These are phyloP conservation scores for Globisporangium irregulare DNA, from an alignment of 352 stramenopile species.

Conservation along the genomic window DNA sequence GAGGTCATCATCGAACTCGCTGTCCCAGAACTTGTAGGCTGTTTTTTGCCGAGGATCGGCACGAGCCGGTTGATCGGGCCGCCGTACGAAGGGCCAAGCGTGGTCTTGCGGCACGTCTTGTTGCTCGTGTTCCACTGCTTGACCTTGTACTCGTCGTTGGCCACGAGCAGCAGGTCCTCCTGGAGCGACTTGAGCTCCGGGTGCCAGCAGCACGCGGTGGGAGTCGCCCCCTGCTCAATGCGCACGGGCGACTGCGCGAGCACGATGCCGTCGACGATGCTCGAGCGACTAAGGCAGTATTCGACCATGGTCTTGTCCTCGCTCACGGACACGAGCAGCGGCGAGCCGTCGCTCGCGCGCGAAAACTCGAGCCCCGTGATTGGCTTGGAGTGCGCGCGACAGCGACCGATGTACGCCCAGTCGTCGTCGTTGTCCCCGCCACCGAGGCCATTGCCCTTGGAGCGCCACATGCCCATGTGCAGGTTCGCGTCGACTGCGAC, in stretches of 20 bases:
- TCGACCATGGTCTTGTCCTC: constrained; percentile 88
- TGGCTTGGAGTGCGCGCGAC: constrained; percentile 63
- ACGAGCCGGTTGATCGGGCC: constrained; percentile 84
- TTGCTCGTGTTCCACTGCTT: constrained; percentile 92
- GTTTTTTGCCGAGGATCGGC: constrained; percentile 42
- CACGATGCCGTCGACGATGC: constrained; percentile 84
- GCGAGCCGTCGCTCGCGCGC: constrained; percentile 60
- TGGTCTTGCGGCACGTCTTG: constrained; percentile 89
- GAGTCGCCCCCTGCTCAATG: constrained; percentile 84
- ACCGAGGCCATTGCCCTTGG: constrained; percentile 28
- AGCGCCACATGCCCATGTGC: constrained; percentile 77
- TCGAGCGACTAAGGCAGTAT: constrained; percentile 84
- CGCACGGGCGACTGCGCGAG: constrained; percentile 59
- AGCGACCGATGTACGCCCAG: constrained; percentile 87
- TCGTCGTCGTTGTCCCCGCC: constrained; percentile 27
- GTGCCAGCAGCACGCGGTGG: constrained; percentile 90
- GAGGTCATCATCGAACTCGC: neutral
- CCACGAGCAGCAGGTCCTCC: constrained; percentile 89
- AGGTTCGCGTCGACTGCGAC: constrained; percentile 71
- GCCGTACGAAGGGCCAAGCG: constrained; percentile 87
- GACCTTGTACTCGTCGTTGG: constrained; percentile 93
- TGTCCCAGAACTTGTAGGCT: neutral
- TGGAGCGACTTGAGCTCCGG: constrained; percentile 72
- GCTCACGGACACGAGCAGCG: constrained; percentile 80
- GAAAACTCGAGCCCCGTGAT: constrained; percentile 90